A percentile compares a stretch with the other conserved stretches of the same genome.
Evolutionary conservation across 2,329 filamentous ascomycete species (phyloP).

Genomic region (Hymenoscyphus scutula): DNA sequence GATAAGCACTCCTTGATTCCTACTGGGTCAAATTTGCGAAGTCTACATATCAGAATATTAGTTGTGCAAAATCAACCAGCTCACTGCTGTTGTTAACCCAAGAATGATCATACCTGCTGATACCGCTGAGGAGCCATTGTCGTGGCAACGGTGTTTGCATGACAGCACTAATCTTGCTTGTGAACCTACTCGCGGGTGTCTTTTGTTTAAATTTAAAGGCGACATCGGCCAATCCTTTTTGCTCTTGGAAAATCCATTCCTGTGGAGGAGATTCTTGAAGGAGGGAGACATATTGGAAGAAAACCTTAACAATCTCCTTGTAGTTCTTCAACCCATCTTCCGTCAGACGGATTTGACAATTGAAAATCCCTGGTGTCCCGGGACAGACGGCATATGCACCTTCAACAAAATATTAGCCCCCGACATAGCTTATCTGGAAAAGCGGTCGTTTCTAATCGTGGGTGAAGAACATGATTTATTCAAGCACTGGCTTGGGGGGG

Average conservation of each 20-base stretch:
- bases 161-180: slow-evolving; percentile 75
- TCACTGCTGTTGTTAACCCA: background rate
- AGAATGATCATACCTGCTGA: slow-evolving; percentile 49
- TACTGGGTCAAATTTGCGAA: slow-evolving; percentile 78
- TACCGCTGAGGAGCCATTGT: slow-evolving; percentile 82
- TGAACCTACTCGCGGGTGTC: slow-evolving; percentile 83
- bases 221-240: slow-evolving; percentile 85
- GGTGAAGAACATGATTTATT: background rate
- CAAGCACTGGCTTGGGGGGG: background rate
- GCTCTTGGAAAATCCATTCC: slow-evolving; percentile 92
- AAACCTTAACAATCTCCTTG: slow-evolving; percentile 62
- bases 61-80: slow-evolving; percentile 4
- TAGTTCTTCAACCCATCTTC: slow-evolving; percentile 58
- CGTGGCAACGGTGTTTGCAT: slow-evolving; percentile 91
- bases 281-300: slow-evolving; percentile 83
- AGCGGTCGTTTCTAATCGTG: too few species aligned
- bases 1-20: slow-evolving; percentile 71
- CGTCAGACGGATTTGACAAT: slow-evolving; percentile 62
- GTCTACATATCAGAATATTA: slow-evolving; percentile 31
- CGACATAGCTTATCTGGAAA: background rate
- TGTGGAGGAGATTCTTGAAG: slow-evolving; percentile 77
- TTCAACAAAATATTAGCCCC: slow-evolving; percentile 12
- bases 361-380: slow-evolving; percentile 66
- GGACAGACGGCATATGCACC: slow-evolving; percentile 60
- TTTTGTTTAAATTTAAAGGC: slow-evolving; percentile 96